phyloP scores from a whole-genome alignment of 352 stramenopile species.

The Sclerospora graminicola region DNA sequence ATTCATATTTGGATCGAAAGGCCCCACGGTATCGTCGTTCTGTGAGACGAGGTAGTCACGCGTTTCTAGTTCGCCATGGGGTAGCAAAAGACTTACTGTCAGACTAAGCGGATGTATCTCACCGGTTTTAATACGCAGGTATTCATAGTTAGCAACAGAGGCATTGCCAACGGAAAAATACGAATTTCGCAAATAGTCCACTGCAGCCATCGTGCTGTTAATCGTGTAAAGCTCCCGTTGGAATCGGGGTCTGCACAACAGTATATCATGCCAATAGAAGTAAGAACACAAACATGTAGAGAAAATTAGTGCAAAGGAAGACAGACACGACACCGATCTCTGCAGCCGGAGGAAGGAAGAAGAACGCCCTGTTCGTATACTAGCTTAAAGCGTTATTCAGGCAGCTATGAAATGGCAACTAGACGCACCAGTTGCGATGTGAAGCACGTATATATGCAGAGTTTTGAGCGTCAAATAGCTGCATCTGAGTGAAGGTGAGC shows the following conservation, averaged over 20 bases:
- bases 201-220: slow-evolving; percentile 52
- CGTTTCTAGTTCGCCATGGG: slow-evolving; percentile 21
- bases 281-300: background rate
- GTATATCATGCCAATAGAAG: background rate
- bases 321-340: slow-evolving; percentile 47
- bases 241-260: slow-evolving; percentile 32
- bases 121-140: slow-evolving; percentile 18
- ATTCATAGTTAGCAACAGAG: slow-evolving; percentile 80
- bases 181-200: slow-evolving; percentile 56
- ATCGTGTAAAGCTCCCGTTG: slow-evolving; percentile 63
- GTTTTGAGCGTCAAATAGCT: slow-evolving; percentile 72
- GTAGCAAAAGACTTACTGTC: slow-evolving; percentile 23
- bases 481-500: slow-evolving; percentile 65
- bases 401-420: background rate
- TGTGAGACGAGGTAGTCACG: slow-evolving; percentile 36
- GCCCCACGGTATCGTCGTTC: slow-evolving; percentile 30
- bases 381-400: background rate
- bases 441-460: slow-evolving; percentile 76
- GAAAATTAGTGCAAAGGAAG: background rate
- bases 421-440: slow-evolving; percentile 62
- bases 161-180: slow-evolving; percentile 65
- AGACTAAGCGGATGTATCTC: slow-evolving; percentile 30
- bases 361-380: slow-evolving; percentile 43
- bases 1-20: slow-evolving; percentile 38
- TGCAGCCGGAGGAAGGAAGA: slow-evolving; percentile 56